These are phyloP conservation scores for Tolypocladium cylindrosporum DNA, from an alignment of 2,329 filamentous ascomycete genomes.

Conservation along the genomic window DNA sequence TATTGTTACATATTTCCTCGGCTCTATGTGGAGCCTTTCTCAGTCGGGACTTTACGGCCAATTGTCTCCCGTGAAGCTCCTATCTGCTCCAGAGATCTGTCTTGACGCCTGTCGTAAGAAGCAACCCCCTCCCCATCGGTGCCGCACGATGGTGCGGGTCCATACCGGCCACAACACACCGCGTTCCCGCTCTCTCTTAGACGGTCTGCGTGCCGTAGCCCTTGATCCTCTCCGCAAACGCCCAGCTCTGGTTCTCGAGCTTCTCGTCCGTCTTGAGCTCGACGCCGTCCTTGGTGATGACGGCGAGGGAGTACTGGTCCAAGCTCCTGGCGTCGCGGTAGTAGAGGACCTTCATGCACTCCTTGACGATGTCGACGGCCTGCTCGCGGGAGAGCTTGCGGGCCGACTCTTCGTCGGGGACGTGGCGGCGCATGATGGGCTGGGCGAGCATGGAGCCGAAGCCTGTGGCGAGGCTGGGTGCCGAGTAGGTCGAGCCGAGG, in stretches of 20 bases:
- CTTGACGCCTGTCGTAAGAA: neutral
- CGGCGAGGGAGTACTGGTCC: slow-evolving; percentile 83
- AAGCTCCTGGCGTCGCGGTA: slow-evolving; percentile 92
- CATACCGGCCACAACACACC: neutral
- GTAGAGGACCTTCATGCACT: slow-evolving; percentile 97
- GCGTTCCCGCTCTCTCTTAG: slow-evolving; percentile 16
- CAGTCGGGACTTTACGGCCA: neutral
- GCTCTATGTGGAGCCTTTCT: neutral
- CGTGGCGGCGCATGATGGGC: slow-evolving; percentile 75
- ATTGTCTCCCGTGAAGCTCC: neutral
- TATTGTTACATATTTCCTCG: neutral
- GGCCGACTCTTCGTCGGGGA: slow-evolving; percentile 74
- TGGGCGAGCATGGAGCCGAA: slow-evolving; percentile 90
- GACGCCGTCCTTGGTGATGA: slow-evolving; percentile 83
- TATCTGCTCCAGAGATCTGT: neutral
- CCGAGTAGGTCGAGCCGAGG: slow-evolving; percentile 82
- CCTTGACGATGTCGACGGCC: slow-evolving; percentile 71
- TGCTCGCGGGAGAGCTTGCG: slow-evolving; percentile 63
- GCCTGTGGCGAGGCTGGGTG: slow-evolving; percentile 83
- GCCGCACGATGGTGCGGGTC: neutral
- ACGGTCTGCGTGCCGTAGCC: slow-evolving; percentile 85
- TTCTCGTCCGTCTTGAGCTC: slow-evolving; percentile 76
- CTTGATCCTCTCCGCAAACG: slow-evolving; percentile 88
- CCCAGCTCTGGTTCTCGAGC: slow-evolving; percentile 95
- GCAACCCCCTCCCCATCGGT: neutral